Base-by-base conservation (phyloP, 257 asterid genomes). In the Ajuga chamaepitys region DNA sequence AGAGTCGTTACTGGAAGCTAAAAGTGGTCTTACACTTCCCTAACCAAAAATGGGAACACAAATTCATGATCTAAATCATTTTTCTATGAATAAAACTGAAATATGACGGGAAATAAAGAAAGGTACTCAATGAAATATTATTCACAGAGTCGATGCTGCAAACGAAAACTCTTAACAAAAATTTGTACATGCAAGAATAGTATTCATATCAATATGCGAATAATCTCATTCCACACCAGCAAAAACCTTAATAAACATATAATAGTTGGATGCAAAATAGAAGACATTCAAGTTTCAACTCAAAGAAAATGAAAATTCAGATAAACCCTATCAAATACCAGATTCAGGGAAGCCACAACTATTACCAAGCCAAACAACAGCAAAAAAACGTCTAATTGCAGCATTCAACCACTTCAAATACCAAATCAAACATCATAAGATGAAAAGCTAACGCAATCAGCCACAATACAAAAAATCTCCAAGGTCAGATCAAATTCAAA, bases 401-500 rank as follows among this genome's bases (percentile, higher is more conserved):
- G 48, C 64, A 64, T 20, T 55, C 34, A 60, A 16, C 62, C 21
- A 64, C 13, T 64, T 52, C 9, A 22, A 57, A 20, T 13, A 44
- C 24, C 18, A 48, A 58, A 68, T 46, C 65, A 63, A 62, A 57
- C 37, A 9, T 52, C 9, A 73, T 20, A 51, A 0, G 50, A 9
- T 25, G 17, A 34, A 70, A 40, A 30, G 9, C 2, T n/a, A 7
- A 4, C 61, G 46, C 38, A 37, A 37, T 44, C 60, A 42, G 54
- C 57, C 0, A 22, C 11, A 57, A 52, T 20, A 32, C 14, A 60
- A 34, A 21, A 38, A 52, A 53, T 70, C 66, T 13, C 17, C 57
- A 7, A 30, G 30, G 37, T 60, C 78, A 73, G 60, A 73, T 61
- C 68, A 59, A 61, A 52, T 54, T 28, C 34, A 45, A 34, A 7